A percentile compares a stretch with the other conserved stretches of the same genome.
phyloP scores from a whole-genome alignment of 2,329 filamentous ascomycete genomes.

The Ophiostoma australiae region DNA sequence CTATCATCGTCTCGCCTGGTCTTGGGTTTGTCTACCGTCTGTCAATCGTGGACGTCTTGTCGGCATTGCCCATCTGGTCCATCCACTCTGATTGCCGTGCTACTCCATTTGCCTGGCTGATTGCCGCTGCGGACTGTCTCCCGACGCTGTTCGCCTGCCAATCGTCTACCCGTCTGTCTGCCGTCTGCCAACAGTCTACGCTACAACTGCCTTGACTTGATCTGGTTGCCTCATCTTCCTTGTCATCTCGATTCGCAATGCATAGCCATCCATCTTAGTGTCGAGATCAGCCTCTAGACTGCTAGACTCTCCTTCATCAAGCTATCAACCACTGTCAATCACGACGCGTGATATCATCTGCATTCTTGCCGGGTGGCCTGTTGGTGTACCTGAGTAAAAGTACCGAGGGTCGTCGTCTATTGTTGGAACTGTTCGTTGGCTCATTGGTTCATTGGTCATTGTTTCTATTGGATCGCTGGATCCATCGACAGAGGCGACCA shows the following conservation, averaged over 20 bases:
- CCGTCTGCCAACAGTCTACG: not conserved
- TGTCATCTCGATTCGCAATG: not conserved
- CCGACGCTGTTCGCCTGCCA: not conserved
- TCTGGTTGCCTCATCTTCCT: slow-evolving; percentile 3
- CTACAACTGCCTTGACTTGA: not conserved
- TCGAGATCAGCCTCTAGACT: not conserved
- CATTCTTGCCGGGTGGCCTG: not conserved
- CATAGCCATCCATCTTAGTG: not conserved
- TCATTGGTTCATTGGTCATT: not conserved
- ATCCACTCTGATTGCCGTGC: not conserved
- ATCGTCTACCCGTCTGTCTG: not conserved
- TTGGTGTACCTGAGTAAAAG: slow-evolving; percentile 3
- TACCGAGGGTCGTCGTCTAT: not conserved
- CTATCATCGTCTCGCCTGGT: not conserved
- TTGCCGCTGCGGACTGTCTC: not conserved
- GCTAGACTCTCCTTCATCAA: not conserved
- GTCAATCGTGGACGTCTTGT: not conserved
- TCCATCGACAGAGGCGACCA: not conserved
- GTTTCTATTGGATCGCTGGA: not conserved
- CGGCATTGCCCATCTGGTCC: not conserved
- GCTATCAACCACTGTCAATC: not conserved
- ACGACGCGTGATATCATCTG: slow-evolving; percentile 13
- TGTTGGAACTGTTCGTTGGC: not conserved
- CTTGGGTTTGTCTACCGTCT: not conserved
- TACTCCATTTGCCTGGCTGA: not conserved